These are phyloP conservation scores for Hirschioporus abietinus DNA, from an alignment of 768 basidiomycete species.

Conservation along the genomic window DNA sequence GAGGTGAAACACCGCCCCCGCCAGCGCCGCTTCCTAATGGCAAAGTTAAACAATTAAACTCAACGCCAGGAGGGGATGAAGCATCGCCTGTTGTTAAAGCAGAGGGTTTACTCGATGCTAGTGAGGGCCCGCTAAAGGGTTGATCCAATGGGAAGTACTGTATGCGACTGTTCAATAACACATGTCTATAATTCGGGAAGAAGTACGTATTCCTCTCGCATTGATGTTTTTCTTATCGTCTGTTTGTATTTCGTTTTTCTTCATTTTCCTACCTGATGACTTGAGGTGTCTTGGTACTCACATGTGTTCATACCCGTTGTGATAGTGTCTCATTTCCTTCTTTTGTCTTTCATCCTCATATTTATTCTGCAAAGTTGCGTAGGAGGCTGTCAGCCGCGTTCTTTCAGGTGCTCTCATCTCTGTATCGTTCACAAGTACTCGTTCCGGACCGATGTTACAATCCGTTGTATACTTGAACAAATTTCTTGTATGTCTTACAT, in stretches of 20 bases:
- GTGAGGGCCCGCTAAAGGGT: conserved; percentile 51
- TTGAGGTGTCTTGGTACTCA: background rate
- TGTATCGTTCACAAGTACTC: background rate
- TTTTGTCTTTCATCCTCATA: background rate
- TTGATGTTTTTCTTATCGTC: background rate
- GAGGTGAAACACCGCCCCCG: conserved; percentile 44
- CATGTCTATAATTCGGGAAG: background rate
- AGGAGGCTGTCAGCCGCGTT: too few species aligned
- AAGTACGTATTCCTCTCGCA: background rate
- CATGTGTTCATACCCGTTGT: background rate
- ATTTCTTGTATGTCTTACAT: background rate
- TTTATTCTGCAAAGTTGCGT: conserved; percentile 1
- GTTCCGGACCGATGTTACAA: background rate
- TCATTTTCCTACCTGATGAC: background rate
- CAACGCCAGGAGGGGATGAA: conserved; percentile 48
- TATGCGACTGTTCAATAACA: background rate
- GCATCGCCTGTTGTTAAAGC: conserved; percentile 47
- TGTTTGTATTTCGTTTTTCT: background rate
- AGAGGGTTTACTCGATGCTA: conserved; percentile 62
- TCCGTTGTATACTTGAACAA: background rate
- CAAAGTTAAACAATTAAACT: conserved; percentile 40
- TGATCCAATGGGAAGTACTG: conserved; percentile 11
- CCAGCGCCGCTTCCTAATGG: conserved; percentile 44
- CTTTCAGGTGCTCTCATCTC: background rate
- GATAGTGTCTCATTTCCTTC: background rate